phyloP scores from a whole-genome alignment of 2,329 filamentous ascomycete species.

The Lomentospora prolificans region DNA sequence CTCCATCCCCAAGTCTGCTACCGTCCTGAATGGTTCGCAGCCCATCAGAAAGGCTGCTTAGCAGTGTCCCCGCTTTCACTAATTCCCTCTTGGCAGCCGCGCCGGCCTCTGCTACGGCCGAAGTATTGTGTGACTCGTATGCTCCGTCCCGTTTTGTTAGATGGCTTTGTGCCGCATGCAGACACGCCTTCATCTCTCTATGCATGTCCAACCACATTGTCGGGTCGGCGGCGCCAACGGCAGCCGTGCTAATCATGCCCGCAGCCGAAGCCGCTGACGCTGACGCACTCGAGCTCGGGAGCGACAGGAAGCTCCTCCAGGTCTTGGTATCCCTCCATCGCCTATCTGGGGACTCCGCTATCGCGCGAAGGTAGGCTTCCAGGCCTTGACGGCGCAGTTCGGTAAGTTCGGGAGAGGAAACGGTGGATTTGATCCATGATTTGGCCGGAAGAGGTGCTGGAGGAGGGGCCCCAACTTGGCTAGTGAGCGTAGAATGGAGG shows the following conservation, averaged over 20 bases:
- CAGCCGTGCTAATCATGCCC: conserved; percentile 29
- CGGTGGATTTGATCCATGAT: conserved; percentile 66
- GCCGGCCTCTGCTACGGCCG: conserved; percentile 48
- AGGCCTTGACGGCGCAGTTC: conserved; percentile 59
- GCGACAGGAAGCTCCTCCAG: conserved; percentile 65
- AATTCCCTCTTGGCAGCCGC: conserved; percentile 67
- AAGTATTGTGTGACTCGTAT: conserved; percentile 28
- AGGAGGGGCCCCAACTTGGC: conserved; percentile 51
- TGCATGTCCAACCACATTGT: conserved; percentile 70
- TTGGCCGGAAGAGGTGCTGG: conserved; percentile 61
- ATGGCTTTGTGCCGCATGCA: conserved; percentile 57
- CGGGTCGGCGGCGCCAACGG: conserved; percentile 41
- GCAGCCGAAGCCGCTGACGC: conserved; percentile 39
- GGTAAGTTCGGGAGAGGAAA: conserved; percentile 58
- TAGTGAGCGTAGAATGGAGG: conserved; percentile 53
- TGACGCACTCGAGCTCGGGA: conserved; percentile 44
- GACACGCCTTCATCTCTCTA: conserved; percentile 58
- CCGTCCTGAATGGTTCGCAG: conserved; percentile 46
- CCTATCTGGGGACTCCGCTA: conserved; percentile 63
- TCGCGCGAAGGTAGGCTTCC: conserved; percentile 61
- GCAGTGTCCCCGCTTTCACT: conserved; percentile 55
- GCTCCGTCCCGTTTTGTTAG: conserved; percentile 57
- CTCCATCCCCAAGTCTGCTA: conserved; percentile 58
- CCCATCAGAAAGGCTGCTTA: conserved; percentile 56
- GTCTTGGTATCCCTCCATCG: conserved; percentile 64